These are phyloP conservation scores for Rhodocollybia butyracea DNA, from an alignment of 768 basidiomycete genomes.

Conservation along the genomic window DNA sequence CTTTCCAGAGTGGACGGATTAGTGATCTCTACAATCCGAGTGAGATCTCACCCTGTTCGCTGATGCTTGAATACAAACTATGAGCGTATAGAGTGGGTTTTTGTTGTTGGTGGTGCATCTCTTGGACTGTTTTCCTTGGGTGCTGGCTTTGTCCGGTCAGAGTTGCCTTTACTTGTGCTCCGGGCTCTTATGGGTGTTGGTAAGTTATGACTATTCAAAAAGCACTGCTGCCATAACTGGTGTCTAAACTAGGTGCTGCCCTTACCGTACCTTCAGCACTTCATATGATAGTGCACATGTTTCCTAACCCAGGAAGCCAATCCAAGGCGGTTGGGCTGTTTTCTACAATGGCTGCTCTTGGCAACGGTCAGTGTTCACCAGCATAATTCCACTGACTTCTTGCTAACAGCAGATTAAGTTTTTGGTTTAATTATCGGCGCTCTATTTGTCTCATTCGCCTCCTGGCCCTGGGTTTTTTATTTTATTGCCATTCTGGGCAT, in stretches of 20 bases:
- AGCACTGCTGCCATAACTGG: too few species aligned
- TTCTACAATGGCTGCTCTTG: constrained; percentile 43
- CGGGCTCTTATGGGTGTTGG: constrained; percentile 50
- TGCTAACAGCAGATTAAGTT: too few species aligned
- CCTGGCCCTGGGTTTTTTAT: constrained; percentile 53
- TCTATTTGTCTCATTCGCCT: constrained; percentile 33
- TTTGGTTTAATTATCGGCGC: constrained; percentile 43
- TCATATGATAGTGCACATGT: constrained; percentile 47
- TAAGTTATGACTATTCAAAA: too few species aligned
- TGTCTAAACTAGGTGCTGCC: constrained; percentile 32
- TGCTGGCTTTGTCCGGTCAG: constrained; percentile 43
- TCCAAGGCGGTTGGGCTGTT: constrained; percentile 45
- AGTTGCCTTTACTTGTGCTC: constrained; percentile 46
- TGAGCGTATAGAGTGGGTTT: constrained; percentile 30
- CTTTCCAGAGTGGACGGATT: constrained; percentile 31
- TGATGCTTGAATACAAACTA: not conserved
- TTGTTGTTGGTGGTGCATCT: constrained; percentile 34
- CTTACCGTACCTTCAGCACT: constrained; percentile 50
- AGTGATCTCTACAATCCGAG: constrained; percentile 40
- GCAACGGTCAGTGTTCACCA: constrained; percentile 40
- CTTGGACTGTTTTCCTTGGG: constrained; percentile 43
- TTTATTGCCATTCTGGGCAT: constrained; percentile 37
- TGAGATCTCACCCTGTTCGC: constrained; percentile 14
- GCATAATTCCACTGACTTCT: too few species aligned
- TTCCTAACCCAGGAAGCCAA: constrained; percentile 43